Evolutionary conservation across 2,329 filamentous ascomycete genomes (phyloP), one percentile per base, ranked within the genome.

Genomic region (Fusarium pilosicola): DNA sequence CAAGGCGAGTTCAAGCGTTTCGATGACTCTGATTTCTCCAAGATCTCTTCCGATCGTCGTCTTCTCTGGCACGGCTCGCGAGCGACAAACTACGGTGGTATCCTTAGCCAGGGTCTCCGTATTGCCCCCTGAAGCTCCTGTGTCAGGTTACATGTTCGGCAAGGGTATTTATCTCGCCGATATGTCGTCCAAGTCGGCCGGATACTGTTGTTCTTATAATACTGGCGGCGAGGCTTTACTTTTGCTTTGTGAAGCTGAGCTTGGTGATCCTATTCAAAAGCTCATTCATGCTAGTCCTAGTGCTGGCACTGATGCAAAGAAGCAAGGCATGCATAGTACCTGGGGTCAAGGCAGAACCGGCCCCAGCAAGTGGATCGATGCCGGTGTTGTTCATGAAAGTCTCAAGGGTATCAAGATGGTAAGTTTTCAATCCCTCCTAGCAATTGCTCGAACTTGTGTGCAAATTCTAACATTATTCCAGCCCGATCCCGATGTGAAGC

Each of bases 161-260:
- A 97, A 97, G 81, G 94, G 94, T 49, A 93, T 97, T 52, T 97
- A 97, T 79, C 88, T 97, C 5, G 94, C 94, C 6, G 94, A 97
- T 77, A 95, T 95, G 87, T 92, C 90, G 0, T 92, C 89, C 79
- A 97, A 97, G 83, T 94, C 92, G 5, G 94, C 94, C 22, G 90
- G 90, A 76, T 97, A 97, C 83, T 96, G 94, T 80, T 88, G 82
- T 59, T 80, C 89, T 0, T 80, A 83, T 73, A 87, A 84, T 68
- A 93, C 92, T n/a, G 88, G 87, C n/a, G 88, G 89, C 26, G 89
- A 91, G 28, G 94, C 91, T 0, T 85, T 97, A 7, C 85, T 97
- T 8, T 87, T 97, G 24, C 90, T 97, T 4, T 97, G 94, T 77
- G 94, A 97, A 78, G 94, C 93, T 8, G 84, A 85, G 82, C 87